These are phyloP conservation scores for Saturnispora silvae DNA, from an alignment of 805 yeast genomes.

Conservation along the genomic window DNA sequence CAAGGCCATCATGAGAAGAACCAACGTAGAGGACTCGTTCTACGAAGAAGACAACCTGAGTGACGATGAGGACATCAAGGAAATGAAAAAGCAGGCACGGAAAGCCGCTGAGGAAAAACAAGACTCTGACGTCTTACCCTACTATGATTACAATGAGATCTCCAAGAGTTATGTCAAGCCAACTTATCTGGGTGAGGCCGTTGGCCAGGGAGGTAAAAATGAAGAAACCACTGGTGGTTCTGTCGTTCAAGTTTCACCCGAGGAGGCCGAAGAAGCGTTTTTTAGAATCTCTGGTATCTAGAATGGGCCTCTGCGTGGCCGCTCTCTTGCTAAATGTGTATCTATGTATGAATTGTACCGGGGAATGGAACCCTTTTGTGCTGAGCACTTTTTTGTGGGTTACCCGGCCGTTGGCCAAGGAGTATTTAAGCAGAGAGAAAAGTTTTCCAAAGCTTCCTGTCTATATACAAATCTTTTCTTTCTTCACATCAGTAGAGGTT, in stretches of 20 bases:
- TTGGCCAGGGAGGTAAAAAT: neutral
- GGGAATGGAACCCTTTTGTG: conserved; percentile 14
- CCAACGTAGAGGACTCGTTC: conserved; percentile 8
- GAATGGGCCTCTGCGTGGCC: no score
- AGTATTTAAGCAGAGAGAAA: neutral
- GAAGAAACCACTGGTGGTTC: conserved; percentile 5
- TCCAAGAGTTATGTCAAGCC: conserved; percentile 41
- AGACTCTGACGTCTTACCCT: conserved; percentile 24
- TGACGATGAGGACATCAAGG: conserved; percentile 29
- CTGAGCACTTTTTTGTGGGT: conserved; percentile 1
- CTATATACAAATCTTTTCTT: conserved; percentile 10
- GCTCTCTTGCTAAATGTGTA: no score
- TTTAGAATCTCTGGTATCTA: no score
- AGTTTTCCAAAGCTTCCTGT: conserved; percentile 7
- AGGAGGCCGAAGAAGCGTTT: conserved; percentile 23
- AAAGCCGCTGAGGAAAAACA: conserved; percentile 24
- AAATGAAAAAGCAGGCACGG: conserved; percentile 26
- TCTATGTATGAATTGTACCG: no score
- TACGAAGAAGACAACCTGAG: conserved; percentile 8
- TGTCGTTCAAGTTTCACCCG: conserved; percentile 24
- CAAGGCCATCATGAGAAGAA: conserved; percentile 56
- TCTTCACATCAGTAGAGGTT: conserved; percentile 69
- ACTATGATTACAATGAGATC: conserved; percentile 57
- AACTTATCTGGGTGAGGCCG: conserved; percentile 16
- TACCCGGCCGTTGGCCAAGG: no score